Percentiles rank a stretch among this genome's conserved stretches.
Evolutionary conservation across 768 basidiomycete genomes (phyloP).

Genomic region (Thelephora ganbajun): DNA sequence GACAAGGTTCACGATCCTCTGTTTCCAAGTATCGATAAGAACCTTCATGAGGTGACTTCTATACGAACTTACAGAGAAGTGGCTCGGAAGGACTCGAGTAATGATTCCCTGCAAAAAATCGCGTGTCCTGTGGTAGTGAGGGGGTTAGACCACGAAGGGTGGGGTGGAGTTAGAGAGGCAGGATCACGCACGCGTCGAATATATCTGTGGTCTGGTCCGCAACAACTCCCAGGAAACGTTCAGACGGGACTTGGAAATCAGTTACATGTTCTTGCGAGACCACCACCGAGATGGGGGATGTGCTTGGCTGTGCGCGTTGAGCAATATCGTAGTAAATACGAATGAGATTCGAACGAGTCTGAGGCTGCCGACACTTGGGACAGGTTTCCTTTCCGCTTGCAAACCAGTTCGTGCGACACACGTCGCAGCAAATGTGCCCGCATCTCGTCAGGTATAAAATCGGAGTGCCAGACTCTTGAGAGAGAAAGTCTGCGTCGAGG

Average conservation of each 20-base stretch:
- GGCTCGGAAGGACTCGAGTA: no score
- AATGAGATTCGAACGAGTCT: background rate
- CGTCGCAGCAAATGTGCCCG: background rate
- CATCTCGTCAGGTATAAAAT: background rate
- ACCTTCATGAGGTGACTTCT: background rate
- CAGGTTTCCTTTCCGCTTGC: background rate
- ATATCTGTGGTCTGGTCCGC: background rate
- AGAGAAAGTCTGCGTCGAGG: background rate
- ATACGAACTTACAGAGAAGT: background rate
- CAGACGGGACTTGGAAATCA: background rate
- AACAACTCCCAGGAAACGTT: background rate
- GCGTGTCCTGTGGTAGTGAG: background rate
- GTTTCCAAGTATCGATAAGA: background rate
- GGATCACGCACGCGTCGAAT: background rate
- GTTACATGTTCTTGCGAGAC: background rate
- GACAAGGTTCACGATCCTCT: background rate
- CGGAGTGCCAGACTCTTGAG: background rate
- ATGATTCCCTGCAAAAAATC: no score
- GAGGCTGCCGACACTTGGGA: background rate
- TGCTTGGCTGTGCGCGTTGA: background rate
- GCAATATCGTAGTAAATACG: background rate
- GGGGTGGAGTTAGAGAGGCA: background rate
- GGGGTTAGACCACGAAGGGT: background rate
- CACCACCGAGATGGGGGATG: background rate
- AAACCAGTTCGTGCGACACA: background rate